Evolutionary conservation across 202 grass and related monocot species (phyloP).

Genomic region (Brachypodium distachyon): DNA sequence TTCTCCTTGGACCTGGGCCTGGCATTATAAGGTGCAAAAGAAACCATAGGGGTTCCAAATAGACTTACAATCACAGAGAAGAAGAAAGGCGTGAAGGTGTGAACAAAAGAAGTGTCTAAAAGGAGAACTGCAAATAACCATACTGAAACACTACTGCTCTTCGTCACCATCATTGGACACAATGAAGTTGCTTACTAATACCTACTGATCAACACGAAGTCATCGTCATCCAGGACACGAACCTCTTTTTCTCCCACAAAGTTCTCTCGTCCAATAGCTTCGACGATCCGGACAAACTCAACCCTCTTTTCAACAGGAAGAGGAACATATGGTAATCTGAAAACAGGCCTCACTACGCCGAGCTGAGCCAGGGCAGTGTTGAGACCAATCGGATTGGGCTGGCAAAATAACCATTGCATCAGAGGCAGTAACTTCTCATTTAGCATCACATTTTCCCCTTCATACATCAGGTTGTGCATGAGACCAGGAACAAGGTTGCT

Average conservation of each 20-base stretch:
- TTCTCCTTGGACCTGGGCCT: background rate
- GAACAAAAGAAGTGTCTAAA: background rate
- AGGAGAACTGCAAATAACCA: background rate
- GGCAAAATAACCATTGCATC: slow-evolving; percentile 82
- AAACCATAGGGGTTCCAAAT: background rate
- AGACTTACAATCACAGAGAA: background rate
- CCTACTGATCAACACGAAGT: slow-evolving; percentile 70
- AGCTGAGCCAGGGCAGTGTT: slow-evolving; percentile 90
- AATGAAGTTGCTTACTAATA: slow-evolving; percentile 17
- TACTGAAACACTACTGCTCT: background rate
- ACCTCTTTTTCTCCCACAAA: slow-evolving; percentile 71
- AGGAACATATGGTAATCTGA: slow-evolving; percentile 81
- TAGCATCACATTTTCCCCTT: slow-evolving; percentile 40
- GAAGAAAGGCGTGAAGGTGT: background rate
- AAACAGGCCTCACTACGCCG: slow-evolving; percentile 59
- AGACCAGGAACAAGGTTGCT: slow-evolving; percentile 82
- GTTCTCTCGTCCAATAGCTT: slow-evolving; percentile 53
- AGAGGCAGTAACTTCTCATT: slow-evolving; percentile 59
- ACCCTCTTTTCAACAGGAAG: slow-evolving; percentile 53
- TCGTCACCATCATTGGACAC: background rate
- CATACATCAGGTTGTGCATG: slow-evolving; percentile 67
- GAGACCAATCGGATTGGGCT: slow-evolving; percentile 71
- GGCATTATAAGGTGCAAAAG: background rate
- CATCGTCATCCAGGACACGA: slow-evolving; percentile 61
- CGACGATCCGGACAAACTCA: slow-evolving; percentile 72